Base-by-base conservation (phyloP, 140 eudicot species). In the Ambrosia hybrid region DNA sequence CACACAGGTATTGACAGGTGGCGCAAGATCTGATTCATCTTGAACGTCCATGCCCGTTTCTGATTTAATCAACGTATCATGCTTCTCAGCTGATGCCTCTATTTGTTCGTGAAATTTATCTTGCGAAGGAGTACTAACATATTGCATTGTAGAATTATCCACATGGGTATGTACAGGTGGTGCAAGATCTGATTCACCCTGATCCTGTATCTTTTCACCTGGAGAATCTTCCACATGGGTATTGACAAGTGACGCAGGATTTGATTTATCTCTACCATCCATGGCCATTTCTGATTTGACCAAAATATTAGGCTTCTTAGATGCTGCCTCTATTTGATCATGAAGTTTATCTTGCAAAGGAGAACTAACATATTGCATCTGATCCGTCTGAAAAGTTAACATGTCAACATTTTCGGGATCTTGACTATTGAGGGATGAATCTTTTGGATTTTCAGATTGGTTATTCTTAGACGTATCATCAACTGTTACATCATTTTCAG, bases 101-200 rank as follows among this genome's bases (percentile, higher is more conserved):
- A 57, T 33, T 48, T 65, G 74, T 45, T 73, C 76, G 77, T 33
- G 58, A 41, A 61, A 67, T 11, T 57, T 79, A 66, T 59, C 77
- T 53, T 78, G 79, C 73, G 78, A 61, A 73, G 86, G 60, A 30
- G 70, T 70, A 77, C 73, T 57, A 68, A 14, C 71, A 64, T 74
- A 84, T 51, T 72, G 74, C 49, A 46, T 21, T 21, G 30, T 21
- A 21, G 30, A 21, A 57, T 70, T 46, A 78, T 70, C 66, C 70
- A 17, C 56, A 53, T 17, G 17, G 46, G 52, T 73, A 73, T 74
- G 81, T 59, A 77, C 71, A 51, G 82, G 62, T 41, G 53, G 62
- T 13, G 51, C 49, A 68, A 57, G 9, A 66, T 21, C 43, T 17
- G 78, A 17, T 49, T 64, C 68, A 26, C 73, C 76, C 52, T 65